Conservation (phyloP, 1,284 basidiomycete species). For the Trichosporon inkin region DNA sequence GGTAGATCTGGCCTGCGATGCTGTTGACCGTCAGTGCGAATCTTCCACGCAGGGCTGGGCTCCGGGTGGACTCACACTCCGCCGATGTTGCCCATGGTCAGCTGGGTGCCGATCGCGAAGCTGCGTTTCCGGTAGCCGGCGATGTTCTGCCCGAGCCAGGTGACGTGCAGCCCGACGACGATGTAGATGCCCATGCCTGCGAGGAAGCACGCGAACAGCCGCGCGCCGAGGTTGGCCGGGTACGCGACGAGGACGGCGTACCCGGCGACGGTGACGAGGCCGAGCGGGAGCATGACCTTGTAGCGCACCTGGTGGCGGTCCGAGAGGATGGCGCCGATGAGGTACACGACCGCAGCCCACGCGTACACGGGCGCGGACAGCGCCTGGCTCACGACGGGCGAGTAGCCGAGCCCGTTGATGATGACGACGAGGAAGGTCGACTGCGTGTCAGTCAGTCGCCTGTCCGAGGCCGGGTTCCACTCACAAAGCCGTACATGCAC, state of each 20-base stretch:
- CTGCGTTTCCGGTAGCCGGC: conserved; percentile 28
- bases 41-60: background rate
- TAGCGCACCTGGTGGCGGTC: conserved; percentile 15
- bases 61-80: conserved; percentile 4
- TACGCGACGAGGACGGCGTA: conserved; percentile 29
- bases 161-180: conserved; percentile 27
- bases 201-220: conserved; percentile 28
- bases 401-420: conserved; percentile 20
- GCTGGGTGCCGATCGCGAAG: conserved; percentile 28
- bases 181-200: conserved; percentile 26
- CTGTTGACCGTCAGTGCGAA: background rate
- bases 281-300: conserved; percentile 13
- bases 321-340: conserved; percentile 20
- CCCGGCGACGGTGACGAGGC: conserved; percentile 8
- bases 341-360: conserved; percentile 15
- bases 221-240: conserved; percentile 14
- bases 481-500: conserved; percentile 23
- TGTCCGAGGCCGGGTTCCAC: background rate
- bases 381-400: conserved; percentile 21
- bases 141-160: conserved; percentile 25
- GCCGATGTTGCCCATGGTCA: conserved; percentile 29
- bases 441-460: background rate
- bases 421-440: conserved; percentile 29
- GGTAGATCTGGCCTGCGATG: conserved; percentile 14
- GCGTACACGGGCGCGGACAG: conserved; percentile 27